Base-by-base conservation (phyloP, 2,329 filamentous ascomycete species). In the Fusarium palustre region DNA sequence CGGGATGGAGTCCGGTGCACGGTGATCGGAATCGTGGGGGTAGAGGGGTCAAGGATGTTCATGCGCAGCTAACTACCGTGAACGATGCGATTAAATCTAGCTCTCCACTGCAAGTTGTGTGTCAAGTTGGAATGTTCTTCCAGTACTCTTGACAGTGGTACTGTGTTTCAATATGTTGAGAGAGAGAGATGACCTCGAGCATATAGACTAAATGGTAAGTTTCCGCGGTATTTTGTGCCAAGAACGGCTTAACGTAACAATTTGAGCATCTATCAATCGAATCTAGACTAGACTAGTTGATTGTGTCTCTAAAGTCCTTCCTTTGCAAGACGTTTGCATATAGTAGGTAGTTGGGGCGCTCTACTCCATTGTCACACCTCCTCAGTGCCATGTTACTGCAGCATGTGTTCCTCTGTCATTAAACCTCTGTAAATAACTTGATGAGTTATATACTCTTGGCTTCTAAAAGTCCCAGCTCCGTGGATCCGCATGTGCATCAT, bases 1-100 rank as follows among this genome's bases (percentile, higher is more conserved):
- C 69, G 69, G 65, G 57, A 59, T 56, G 41, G 64, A 72, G 52
- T 53, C 56, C 53, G 59, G 65, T 68, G 64, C 61, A 49, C 42
- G 36, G 55, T 41, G 49, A 45, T 41, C 39, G 52, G 25, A 45
- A 58, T 48, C 46, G 53, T 11, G 52, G 63, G 63, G 57, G 48
- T 28, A 59, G 34, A 45, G 34, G 50, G 42, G 28, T 47, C 57
- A 63, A 49, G 38, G 49, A 50, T 24, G 42, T 34, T 30, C 9
- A 28, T 36, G 16, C 34, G 22, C 34, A 50, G 38, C 18, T 62
- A 22, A 30, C 28, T 10, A 20, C n/a, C n/a, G 24, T 13, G 22
- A 25, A 43, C 41, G n/a, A 20, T 31, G 16, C 18, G 16, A 33
- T 13, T n/a, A n/a, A n/a, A 25, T 25, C n/a, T 25, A 25, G 12